Conservation (phyloP, 768 basidiomycete genomes). For the Tulasnella calospora region DNA sequence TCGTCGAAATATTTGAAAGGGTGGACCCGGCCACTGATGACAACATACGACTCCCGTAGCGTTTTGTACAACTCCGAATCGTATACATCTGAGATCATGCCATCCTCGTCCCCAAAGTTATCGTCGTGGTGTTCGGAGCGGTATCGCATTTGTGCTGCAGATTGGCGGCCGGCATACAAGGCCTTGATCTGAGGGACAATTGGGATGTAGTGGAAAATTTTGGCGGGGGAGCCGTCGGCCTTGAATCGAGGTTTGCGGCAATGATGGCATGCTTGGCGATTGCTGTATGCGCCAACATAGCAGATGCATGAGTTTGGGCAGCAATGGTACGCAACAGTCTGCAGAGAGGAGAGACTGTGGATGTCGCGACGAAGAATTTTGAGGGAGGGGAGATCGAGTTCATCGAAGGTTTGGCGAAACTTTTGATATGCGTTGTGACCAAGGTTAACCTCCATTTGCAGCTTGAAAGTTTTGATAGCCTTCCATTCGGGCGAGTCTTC, state of each 20-base stretch:
- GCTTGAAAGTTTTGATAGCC: neutral
- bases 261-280: neutral
- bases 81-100: neutral
- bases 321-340: neutral
- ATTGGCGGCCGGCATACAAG: neutral
- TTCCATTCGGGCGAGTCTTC: neutral
- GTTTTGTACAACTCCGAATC: neutral
- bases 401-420: neutral
- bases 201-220: neutral
- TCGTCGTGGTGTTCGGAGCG: neutral
- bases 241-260: neutral
- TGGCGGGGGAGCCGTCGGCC: neutral
- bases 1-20: neutral
- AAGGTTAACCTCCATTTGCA: neutral
- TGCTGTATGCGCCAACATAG: neutral
- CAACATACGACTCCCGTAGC: neutral
- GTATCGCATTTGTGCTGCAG: neutral
- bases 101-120: neutral
- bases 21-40: neutral
- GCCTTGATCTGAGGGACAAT: neutral
- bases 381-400: neutral
- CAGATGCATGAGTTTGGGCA: neutral
- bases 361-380: neutral
- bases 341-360: neutral
- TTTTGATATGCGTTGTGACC: neutral